These are phyloP conservation scores for Ceratobasidium sp. DNA, from an alignment of 1,284 basidiomycete species.

Conservation along the genomic window DNA sequence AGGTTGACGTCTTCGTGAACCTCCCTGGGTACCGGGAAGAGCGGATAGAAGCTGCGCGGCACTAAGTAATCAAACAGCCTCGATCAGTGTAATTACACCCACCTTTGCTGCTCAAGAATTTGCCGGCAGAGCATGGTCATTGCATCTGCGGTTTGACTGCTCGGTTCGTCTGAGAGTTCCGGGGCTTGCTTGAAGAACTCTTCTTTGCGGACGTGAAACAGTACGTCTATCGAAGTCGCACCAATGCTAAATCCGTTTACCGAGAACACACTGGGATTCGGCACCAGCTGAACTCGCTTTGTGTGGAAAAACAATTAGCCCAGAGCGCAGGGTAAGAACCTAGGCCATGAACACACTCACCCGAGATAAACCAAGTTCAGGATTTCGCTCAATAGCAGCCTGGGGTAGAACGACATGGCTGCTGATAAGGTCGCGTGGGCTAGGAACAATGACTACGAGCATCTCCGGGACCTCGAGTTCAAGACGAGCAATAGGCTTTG, in stretches of 20 bases:
- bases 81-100: slow-evolving; percentile 37
- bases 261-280: slow-evolving; percentile 88
- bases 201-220: slow-evolving; percentile 90
- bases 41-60: slow-evolving; percentile 84
- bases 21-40: slow-evolving; percentile 87
- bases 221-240: slow-evolving; percentile 81
- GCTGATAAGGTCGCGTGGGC: slow-evolving; percentile 81
- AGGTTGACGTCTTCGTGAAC: slow-evolving; percentile 83
- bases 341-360: slow-evolving; percentile 48
- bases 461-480: slow-evolving; percentile 73
- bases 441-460: slow-evolving; percentile 81
- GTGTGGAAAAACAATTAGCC: neutral
- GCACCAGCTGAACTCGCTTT: slow-evolving; percentile 61
- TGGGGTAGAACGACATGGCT: slow-evolving; percentile 91
- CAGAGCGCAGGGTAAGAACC: neutral
- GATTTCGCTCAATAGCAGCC: slow-evolving; percentile 56
- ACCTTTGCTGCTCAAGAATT: slow-evolving; percentile 88
- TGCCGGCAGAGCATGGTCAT: slow-evolving; percentile 85
- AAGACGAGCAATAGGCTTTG: slow-evolving; percentile 68
- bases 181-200: slow-evolving; percentile 79
- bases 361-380: slow-evolving; percentile 55
- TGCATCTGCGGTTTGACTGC: slow-evolving; percentile 62
- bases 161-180: slow-evolving; percentile 67
- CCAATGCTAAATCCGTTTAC: slow-evolving; percentile 87
- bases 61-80: slow-evolving; percentile 2